Evolutionary conservation across 2,329 filamentous ascomycete genomes (phyloP).

Genomic region (Penicillium thymicola): DNA sequence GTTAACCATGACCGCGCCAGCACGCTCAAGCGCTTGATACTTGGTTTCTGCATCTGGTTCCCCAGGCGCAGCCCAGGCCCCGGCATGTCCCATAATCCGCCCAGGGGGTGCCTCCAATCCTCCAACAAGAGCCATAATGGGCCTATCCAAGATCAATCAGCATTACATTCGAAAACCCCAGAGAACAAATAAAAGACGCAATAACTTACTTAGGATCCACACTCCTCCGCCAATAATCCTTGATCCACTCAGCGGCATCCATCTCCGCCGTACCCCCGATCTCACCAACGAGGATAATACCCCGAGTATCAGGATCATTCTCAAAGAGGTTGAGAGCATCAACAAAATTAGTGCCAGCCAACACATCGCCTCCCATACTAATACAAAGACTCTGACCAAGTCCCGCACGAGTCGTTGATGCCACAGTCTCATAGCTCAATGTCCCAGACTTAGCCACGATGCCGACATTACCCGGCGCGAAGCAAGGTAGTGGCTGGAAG

Average conservation of each 20-base stretch:
- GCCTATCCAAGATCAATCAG: constrained; percentile 46
- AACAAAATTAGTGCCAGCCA: constrained; percentile 70
- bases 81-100: constrained; percentile 74
- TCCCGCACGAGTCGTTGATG: constrained; percentile 68
- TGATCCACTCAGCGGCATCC: constrained; percentile 71
- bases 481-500: constrained; percentile 73
- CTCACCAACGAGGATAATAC: constrained; percentile 70
- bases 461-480: constrained; percentile 65
- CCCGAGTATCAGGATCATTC: constrained; percentile 65
- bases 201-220: constrained; percentile 60
- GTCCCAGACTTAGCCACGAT: constrained; percentile 80
- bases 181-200: not conserved
- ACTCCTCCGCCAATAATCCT: constrained; percentile 57
- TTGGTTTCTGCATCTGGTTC: constrained; percentile 66
- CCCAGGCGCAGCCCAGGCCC: constrained; percentile 66
- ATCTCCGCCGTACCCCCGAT: constrained; percentile 67
- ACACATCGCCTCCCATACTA: constrained; percentile 72
- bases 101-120: constrained; percentile 63
- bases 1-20: constrained; percentile 67
- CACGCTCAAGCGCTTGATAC: constrained; percentile 61
- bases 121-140: constrained; percentile 69
- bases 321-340: constrained; percentile 67
- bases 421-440: constrained; percentile 75
- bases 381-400: constrained; percentile 74
- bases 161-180: not conserved